Base-by-base conservation (phyloP, 1,284 basidiomycete genomes). In the Meripilus lineatus region DNA sequence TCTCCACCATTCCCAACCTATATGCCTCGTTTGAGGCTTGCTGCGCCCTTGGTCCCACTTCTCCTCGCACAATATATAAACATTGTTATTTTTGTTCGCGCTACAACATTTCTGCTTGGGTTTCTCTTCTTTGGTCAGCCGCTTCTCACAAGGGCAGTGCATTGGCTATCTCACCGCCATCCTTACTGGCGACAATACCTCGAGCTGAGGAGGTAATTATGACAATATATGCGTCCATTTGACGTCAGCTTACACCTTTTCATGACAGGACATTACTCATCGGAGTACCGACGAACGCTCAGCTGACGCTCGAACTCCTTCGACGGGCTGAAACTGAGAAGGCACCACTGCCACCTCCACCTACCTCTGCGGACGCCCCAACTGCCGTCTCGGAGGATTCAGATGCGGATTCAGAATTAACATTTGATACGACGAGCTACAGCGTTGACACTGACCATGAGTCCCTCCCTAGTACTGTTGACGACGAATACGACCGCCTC, bases 251-350 rank as follows among this genome's bases (percentile, higher is more conserved):
- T 1, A 42, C 33, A 22, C 11, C 14, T 32, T 40, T 23, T 18
- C n/a, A 17, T 22, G 18, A 11, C 18, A 74, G 71, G 58, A 71
- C 71, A 2, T 51, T 79, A 30, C 57, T 77, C 14, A 68, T 63
- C 18, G 67, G 72, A 8, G 74, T 77, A 0, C 77, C 77, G 3
- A 79, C 77, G 37, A 72, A 79, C 49, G 73, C 75, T 4, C 77
- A 79, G 50, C 65, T 79, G 32, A 72, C 73, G 0, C 58, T 79
- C 3, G 72, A 75, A 24, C 55, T 79, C 23, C 58, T 77, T 3
- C 67, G 75, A 13, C 66, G 76, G 22, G 70, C 66, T 5, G 75
- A 78, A 50, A 62, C 61, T 0, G 59, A 60, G 28, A 65, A 68
- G 43, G 55, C 64, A 0, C 73, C 72, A 0, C 53, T 75, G 3